Evolutionary conservation across 768 basidiomycete species (phyloP).

Genomic region (Boletus vermiculosoides): DNA sequence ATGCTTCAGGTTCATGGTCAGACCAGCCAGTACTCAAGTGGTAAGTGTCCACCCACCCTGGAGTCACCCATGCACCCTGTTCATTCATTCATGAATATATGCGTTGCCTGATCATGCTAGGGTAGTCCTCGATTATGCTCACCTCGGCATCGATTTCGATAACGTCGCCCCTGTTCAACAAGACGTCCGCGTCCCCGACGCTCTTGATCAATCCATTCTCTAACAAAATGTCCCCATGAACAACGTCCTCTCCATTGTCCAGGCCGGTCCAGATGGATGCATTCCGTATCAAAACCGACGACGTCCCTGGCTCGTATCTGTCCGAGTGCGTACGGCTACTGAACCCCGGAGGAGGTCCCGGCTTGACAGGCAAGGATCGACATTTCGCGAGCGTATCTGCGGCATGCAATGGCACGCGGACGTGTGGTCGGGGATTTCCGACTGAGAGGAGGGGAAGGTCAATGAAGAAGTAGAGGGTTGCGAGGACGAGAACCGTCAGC

Average conservation of each 20-base stretch:
- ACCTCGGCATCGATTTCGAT: conserved; percentile 44
- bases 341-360: conserved; percentile 48
- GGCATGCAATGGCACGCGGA: conserved; percentile 21
- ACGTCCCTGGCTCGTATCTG: conserved; percentile 53
- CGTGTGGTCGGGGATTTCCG: background rate
- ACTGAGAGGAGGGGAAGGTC: conserved; percentile 6
- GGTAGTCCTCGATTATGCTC: background rate
- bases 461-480: conserved; percentile 15
- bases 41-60: conserved; percentile 28
- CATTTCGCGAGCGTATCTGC: conserved; percentile 44
- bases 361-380: conserved; percentile 38
- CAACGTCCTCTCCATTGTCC: conserved; percentile 51
- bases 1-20: conserved; percentile 31
- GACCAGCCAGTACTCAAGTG: background rate
- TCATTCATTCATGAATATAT: conserved; percentile 17
- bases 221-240: conserved; percentile 60
- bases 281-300: conserved; percentile 57
- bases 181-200: conserved; percentile 38
- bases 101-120: background rate
- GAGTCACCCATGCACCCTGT: conserved; percentile 67
- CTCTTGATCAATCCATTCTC: conserved; percentile 61
- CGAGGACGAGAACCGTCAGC: conserved; percentile 14
- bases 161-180: conserved; percentile 16
- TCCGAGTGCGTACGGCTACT: conserved; percentile 51
- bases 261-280: conserved; percentile 79